A percentile compares a stretch with the other conserved stretches of the same genome.
Conservation (phyloP, 2,329 filamentous ascomycete genomes). For the Nigrospora oryzae region DNA sequence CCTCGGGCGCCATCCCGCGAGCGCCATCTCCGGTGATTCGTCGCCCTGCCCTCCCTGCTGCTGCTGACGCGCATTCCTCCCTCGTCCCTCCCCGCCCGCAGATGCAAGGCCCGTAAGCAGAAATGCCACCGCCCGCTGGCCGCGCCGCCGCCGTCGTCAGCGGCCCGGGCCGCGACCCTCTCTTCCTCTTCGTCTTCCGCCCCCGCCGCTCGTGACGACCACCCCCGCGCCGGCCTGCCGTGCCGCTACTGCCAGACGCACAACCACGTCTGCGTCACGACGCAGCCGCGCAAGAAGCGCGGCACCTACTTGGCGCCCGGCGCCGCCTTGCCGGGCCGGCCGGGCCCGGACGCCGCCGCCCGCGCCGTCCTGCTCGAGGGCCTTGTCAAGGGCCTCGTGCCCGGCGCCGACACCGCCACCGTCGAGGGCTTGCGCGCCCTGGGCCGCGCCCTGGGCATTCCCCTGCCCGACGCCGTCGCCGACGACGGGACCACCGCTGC, state of each 20-base stretch:
- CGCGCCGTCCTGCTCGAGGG: conserved; percentile 31
- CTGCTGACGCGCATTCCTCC: too few species aligned
- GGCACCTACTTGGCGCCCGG: conserved; percentile 22
- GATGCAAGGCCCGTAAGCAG: conserved; percentile 36
- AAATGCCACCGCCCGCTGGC: conserved; percentile 29
- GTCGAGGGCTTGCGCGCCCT: conserved; percentile 29
- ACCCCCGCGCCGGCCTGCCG: conserved; percentile 18
- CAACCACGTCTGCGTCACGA: conserved; percentile 30
- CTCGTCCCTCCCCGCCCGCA: not conserved
- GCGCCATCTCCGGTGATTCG: too few species aligned
- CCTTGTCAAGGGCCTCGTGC: conserved; percentile 32
- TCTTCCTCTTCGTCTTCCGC: not conserved
- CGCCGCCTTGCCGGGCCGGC: conserved; percentile 26
- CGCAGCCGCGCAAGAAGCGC: conserved; percentile 33
- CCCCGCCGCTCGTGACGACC: not conserved
- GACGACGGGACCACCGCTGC: conserved; percentile 4
- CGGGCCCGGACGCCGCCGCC: conserved; percentile 21
- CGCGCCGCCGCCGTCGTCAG: not conserved
- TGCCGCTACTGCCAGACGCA: conserved; percentile 32
- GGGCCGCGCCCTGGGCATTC: conserved; percentile 27
- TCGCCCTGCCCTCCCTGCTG: too few species aligned
- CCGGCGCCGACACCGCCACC: conserved; percentile 30
- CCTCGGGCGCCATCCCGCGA: not conserved
- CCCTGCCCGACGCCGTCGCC: conserved; percentile 19
- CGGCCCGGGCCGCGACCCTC: too few species aligned